Percentiles rank a stretch among this genome's conserved stretches.
These are phyloP conservation scores for Friedmanniomyces simplex DNA, from an alignment of 495 filamentous ascomycete species.

Conservation along the genomic window DNA sequence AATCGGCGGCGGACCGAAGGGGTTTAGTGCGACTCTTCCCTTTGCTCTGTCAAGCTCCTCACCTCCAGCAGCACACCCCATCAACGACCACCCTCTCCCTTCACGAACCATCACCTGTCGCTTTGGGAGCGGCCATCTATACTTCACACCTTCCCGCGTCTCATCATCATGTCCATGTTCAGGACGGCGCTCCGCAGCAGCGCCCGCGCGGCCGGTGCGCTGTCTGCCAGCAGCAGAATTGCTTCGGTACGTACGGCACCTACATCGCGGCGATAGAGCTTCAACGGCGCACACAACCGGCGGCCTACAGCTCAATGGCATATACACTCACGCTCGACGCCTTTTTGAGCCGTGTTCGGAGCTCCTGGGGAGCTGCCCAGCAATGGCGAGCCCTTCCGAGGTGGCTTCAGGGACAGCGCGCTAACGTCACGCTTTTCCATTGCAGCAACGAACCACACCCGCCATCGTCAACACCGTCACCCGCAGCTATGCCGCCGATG, in stretches of 20 bases:
- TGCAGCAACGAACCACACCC: conserved; percentile 76
- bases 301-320: conserved; percentile 16
- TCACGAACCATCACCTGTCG: conserved; percentile 8
- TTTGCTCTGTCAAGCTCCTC: neutral
- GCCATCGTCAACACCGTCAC: conserved; percentile 64
- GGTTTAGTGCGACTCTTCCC: neutral
- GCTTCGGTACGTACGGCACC: conserved; percentile 64
- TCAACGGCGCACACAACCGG: conserved; percentile 9
- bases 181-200: conserved; percentile 95
- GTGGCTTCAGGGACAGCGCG: conserved; percentile 13
- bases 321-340: neutral
- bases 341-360: neutral
- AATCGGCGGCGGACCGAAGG: neutral
- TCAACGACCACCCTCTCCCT: conserved; percentile 10
- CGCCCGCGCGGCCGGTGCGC: conserved; percentile 65
- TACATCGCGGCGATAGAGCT: conserved; percentile 7
- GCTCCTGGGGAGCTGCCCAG: neutral
- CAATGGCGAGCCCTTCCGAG: neutral
- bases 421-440: conserved; percentile 19
- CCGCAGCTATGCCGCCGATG: conserved; percentile 85
- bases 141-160: conserved; percentile 2
- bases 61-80: neutral
- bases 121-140: conserved; percentile 6
- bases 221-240: conserved; percentile 72
- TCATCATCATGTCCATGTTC: conserved; percentile 56